Evolutionary conservation across 257 asterid species (phyloP).

Genomic region (Ligustrum vulgare): DNA sequence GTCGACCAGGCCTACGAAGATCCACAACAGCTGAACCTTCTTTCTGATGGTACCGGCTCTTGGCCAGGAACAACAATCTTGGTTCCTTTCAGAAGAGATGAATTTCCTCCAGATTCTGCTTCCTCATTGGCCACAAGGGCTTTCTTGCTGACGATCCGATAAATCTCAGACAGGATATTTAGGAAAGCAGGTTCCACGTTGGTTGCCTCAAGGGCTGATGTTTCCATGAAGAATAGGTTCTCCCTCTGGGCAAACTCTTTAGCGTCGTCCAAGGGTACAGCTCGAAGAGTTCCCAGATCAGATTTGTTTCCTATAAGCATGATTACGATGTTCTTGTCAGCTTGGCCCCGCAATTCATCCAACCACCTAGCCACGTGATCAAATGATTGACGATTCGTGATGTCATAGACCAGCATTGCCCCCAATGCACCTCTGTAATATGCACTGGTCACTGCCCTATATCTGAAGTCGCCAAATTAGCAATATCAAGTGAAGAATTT

Average conservation of each 20-base stretch:
- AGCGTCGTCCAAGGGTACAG: constrained; percentile 77
- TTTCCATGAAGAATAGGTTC: constrained; percentile 83
- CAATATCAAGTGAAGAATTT: constrained; percentile 26
- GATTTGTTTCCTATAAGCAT: constrained; percentile 89
- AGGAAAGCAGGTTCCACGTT: constrained; percentile 81
- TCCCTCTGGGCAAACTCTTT: constrained; percentile 82
- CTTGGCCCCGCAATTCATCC: constrained; percentile 74
- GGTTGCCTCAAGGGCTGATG: constrained; percentile 82
- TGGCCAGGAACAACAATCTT: constrained; percentile 66
- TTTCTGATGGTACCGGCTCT: constrained; percentile 50
- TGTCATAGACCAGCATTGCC: constrained; percentile 88
- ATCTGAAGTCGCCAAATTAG: constrained; percentile 46
- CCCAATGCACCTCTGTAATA: constrained; percentile 95
- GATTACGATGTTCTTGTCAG: constrained; percentile 76
- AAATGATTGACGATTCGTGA: constrained; percentile 71
- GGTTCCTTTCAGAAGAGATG: constrained; percentile 72
- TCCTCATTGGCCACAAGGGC: constrained; percentile 75
- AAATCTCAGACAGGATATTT: constrained; percentile 66
- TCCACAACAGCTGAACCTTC: constrained; percentile 64
- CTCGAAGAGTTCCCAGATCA: constrained; percentile 63
- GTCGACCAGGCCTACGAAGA: constrained; percentile 43
- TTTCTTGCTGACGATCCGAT: constrained; percentile 74
- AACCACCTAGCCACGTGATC: constrained; percentile 86
- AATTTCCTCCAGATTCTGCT: constrained; percentile 65
- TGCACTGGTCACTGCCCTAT: constrained; percentile 90